Evolutionary conservation across 1,139 yeast genomes (phyloP).

Genomic region (Saccharomyces hybrid): DNA sequence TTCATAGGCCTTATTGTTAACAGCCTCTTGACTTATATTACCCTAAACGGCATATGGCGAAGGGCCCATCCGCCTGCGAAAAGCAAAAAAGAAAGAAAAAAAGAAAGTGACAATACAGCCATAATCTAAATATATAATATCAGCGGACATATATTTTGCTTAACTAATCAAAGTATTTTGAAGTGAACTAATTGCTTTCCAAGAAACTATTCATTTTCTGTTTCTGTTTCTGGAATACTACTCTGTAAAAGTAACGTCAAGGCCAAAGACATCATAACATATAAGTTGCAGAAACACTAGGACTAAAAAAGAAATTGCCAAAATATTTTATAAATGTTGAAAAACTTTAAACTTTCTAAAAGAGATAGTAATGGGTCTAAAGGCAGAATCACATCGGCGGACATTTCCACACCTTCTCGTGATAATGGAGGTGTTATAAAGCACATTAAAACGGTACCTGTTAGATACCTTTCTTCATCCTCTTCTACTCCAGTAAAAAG

Average conservation of each 20-base stretch:
- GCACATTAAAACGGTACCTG: slow-evolving; percentile 20
- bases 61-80: not conserved
- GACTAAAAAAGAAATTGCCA: not conserved
- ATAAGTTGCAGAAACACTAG: not conserved
- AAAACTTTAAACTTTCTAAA: slow-evolving; percentile 25
- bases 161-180: not conserved
- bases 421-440: slow-evolving; percentile 14
- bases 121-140: not conserved
- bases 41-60: slow-evolving; percentile 1
- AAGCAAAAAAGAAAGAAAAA: not conserved
- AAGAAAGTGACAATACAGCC: not conserved
- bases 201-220: not conserved
- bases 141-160: not conserved
- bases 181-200: not conserved
- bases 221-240: not conserved
- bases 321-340: slow-evolving; percentile 9
- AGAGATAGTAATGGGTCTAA: slow-evolving; percentile 22
- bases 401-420: slow-evolving; percentile 28
- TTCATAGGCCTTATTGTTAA: not conserved
- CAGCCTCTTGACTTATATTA: not conserved
- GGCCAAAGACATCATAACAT: not conserved
- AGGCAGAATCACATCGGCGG: slow-evolving; percentile 29
- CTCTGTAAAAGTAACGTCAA: not conserved
- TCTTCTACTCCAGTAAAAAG: slow-evolving; percentile 6
- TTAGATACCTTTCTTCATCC: slow-evolving; percentile 13